These are phyloP conservation scores for Tolypocladium ovalisporum DNA, from an alignment of 2,329 filamentous ascomycete species.

Conservation along the genomic window DNA sequence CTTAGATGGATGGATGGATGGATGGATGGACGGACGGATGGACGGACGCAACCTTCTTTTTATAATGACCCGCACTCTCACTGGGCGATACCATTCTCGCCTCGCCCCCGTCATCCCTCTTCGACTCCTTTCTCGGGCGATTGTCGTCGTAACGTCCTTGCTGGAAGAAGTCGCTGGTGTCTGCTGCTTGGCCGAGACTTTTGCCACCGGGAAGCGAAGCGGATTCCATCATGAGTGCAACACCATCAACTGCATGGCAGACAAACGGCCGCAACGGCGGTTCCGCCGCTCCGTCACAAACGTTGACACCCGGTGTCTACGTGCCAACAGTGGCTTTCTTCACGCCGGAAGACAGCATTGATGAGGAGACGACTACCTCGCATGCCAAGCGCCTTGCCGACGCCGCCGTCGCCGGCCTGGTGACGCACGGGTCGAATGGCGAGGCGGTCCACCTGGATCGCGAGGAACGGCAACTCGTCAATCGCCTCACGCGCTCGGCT, in stretches of 20 bases:
- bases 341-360: constrained; percentile 40
- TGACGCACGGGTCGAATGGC: constrained; percentile 62
- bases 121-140: background rate
- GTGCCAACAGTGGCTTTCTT: constrained; percentile 56
- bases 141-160: background rate
- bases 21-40: constrained; percentile 1
- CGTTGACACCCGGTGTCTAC: constrained; percentile 35
- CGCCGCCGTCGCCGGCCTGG: constrained; percentile 54
- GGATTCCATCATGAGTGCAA: constrained; percentile 4
- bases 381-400: constrained; percentile 49
- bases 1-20: constrained; percentile 2
- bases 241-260: constrained; percentile 1
- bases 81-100: background rate
- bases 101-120: background rate
- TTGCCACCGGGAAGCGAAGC: background rate
- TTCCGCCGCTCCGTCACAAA: background rate
- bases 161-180: background rate
- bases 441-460: constrained; percentile 61
- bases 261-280: background rate
- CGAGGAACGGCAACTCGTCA: constrained; percentile 53
- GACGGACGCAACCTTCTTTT: background rate
- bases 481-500: constrained; percentile 47
- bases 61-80: constrained; percentile 1
- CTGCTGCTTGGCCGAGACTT: background rate
- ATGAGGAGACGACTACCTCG: constrained; percentile 36